phyloP scores from a whole-genome alignment of 768 basidiomycete genomes.

The Pulveroboletus sp. region DNA sequence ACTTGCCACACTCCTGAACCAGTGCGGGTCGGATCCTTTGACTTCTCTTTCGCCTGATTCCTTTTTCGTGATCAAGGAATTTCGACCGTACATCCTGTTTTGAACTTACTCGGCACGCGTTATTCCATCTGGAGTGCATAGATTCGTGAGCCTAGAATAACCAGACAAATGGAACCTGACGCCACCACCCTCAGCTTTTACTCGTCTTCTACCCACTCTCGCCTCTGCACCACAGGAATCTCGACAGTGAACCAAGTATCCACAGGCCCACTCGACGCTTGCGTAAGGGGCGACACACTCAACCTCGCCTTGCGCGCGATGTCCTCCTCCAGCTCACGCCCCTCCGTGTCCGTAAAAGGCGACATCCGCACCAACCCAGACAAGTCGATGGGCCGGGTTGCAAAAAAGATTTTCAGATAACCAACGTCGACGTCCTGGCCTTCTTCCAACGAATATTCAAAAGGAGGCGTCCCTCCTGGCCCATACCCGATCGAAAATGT shows the following conservation, averaged over 20 bases:
- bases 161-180: no score
- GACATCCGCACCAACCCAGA: slow-evolving; percentile 32
- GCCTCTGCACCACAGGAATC: slow-evolving; percentile 19
- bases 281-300: neutral
- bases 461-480: slow-evolving; percentile 16
- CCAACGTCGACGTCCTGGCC: slow-evolving; percentile 38
- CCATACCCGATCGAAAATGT: slow-evolving; percentile 41
- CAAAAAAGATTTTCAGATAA: slow-evolving; percentile 43
- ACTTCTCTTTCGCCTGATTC: no score
- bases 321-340: neutral
- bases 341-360: slow-evolving; percentile 22
- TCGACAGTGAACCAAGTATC: slow-evolving; percentile 19
- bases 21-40: no score
- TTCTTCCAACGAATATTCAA: slow-evolving; percentile 10
- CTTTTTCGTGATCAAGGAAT: no score
- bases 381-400: slow-evolving; percentile 36
- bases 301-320: neutral
- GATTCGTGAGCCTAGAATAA: no score
- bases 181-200: no score
- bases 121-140: no score
- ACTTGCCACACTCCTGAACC: no score
- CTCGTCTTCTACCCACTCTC: no score
- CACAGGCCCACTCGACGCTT: neutral
- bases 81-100: no score
- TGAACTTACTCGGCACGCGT: no score